These are phyloP conservation scores for Malus sieversii DNA, from an alignment of 306 rosid genomes.

Conservation along the genomic window DNA sequence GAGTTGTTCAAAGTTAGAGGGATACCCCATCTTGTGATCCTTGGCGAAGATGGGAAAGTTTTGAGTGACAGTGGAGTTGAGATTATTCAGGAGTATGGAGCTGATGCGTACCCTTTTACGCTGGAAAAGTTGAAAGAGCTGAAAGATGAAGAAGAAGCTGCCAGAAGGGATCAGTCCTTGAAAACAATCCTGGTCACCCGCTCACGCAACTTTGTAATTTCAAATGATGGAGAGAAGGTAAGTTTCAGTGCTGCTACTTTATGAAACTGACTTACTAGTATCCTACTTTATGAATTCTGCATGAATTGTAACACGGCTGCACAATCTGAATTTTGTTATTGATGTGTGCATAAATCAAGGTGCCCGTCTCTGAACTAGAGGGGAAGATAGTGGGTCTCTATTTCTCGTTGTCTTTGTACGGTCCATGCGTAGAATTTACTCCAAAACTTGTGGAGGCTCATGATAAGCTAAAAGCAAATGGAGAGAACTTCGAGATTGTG, in stretches of 20 bases:
- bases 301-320: background rate
- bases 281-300: background rate
- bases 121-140: conserved; percentile 38
- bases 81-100: conserved; percentile 40
- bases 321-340: conserved; percentile 12
- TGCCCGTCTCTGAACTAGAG: conserved; percentile 54
- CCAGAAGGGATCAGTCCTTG: conserved; percentile 46
- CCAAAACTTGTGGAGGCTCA: conserved; percentile 42
- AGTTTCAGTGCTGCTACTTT: background rate
- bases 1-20: conserved; percentile 44
- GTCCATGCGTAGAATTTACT: conserved; percentile 27
- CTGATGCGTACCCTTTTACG: conserved; percentile 54
- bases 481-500: conserved; percentile 61
- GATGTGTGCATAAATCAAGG: conserved; percentile 20
- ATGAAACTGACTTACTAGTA: background rate
- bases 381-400: conserved; percentile 60
- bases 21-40: conserved; percentile 52
- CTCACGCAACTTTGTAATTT: conserved; percentile 47
- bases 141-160: conserved; percentile 40
- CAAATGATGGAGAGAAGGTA: conserved; percentile 50
- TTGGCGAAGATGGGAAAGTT: conserved; percentile 49
- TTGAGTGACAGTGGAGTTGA: conserved; percentile 30
- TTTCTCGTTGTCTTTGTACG: conserved; percentile 30
- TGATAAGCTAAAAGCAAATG: conserved; percentile 45
- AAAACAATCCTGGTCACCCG: conserved; percentile 38